Evolutionary conservation across 257 asterid genomes (phyloP), one percentile per base, ranked within the genome.

Genomic region (Scutellaria minor): DNA sequence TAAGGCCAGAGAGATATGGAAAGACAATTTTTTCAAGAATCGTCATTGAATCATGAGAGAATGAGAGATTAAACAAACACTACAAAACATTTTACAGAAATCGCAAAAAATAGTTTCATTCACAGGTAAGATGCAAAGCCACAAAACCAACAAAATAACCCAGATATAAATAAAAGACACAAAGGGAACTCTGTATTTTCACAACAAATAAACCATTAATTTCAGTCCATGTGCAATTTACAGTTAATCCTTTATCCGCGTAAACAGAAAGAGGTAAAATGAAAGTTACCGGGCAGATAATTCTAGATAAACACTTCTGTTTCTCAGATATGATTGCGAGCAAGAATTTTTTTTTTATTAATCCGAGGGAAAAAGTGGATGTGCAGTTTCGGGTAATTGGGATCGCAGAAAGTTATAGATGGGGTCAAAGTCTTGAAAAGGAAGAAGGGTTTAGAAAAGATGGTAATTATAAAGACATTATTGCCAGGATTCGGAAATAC

Each of bases 381-480:
- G 45, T 22, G 52, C 13, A 53, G 61, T 51, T 40, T 40, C 6
- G 47, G 37, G 31, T 35, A 62, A 40, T 24, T 57, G 68, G 65
- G 58, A 68, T 59, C 65, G 64, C 35, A 47, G 46, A 65, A 72
- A 77, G 69, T 27, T 22, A 18, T 18, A 31, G 74, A 73, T 74
- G 75, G 78, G 85, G 82, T 73, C 82, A 64, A 77, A 56, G 37
- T 64, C 45, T 65, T 69, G 52, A 68, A 75, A 60, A 42, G 58
- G 69, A 48, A 56, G 7, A 27, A 61, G 58, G 35, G 66, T 48
- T 51, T 68, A 14, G 37, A 52, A 51, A 76, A 60, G 72, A 58
- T 39, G 15, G 79, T 63, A 68, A 81, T 80, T 55, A 76, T 77
- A 12, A 45, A 31, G 54, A 55, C 68, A 73, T 81, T 64, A 80